Evolutionary conservation across 176 grass and related monocot genomes (phyloP).

Genomic region (Microstegium vimineum): DNA sequence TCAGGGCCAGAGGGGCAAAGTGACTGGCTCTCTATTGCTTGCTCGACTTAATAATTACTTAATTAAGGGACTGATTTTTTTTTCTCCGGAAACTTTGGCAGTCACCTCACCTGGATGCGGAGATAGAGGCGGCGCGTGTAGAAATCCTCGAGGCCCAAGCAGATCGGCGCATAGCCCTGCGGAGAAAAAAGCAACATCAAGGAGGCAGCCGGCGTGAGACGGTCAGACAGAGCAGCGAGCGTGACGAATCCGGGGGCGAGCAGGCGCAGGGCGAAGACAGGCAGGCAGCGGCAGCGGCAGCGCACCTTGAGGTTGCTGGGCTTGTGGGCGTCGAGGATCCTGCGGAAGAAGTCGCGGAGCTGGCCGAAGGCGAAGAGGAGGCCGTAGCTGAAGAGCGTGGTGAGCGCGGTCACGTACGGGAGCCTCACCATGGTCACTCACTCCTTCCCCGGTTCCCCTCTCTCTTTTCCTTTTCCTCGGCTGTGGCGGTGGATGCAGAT

Average conservation of each 20-base stretch:
- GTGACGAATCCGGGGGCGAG: slow-evolving; percentile 1
- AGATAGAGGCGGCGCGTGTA: slow-evolving; percentile 93
- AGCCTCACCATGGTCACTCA: slow-evolving; percentile 53
- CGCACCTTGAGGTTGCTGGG: slow-evolving; percentile 66
- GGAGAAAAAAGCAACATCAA: not conserved
- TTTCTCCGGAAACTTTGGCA: not conserved
- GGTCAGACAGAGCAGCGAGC: not conserved
- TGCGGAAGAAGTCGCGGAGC: slow-evolving; percentile 72
- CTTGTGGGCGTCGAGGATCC: slow-evolving; percentile 67
- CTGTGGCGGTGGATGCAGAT: not conserved
- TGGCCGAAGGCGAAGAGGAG: slow-evolving; percentile 91
- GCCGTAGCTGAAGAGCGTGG: slow-evolving; percentile 85
- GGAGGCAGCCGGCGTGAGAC: not conserved
- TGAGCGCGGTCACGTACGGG: slow-evolving; percentile 64
- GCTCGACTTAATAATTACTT: not conserved
- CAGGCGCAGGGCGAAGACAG: too few relatives aligned
- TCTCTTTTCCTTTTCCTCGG: not conserved
- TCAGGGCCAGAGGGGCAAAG: not conserved
- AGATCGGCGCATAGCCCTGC: slow-evolving; percentile 91
- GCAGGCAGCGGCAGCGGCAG: not conserved
- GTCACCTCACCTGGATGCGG: slow-evolving; percentile 76
- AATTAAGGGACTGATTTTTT: not conserved
- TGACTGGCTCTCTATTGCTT: not conserved
- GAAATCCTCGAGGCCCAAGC: slow-evolving; percentile 90
- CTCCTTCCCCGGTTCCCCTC: not conserved